Percentiles rank a stretch among this genome's conserved stretches.
Evolutionary conservation across 495 filamentous ascomycete species (phyloP).

Genomic region (Parmelia sp.): DNA sequence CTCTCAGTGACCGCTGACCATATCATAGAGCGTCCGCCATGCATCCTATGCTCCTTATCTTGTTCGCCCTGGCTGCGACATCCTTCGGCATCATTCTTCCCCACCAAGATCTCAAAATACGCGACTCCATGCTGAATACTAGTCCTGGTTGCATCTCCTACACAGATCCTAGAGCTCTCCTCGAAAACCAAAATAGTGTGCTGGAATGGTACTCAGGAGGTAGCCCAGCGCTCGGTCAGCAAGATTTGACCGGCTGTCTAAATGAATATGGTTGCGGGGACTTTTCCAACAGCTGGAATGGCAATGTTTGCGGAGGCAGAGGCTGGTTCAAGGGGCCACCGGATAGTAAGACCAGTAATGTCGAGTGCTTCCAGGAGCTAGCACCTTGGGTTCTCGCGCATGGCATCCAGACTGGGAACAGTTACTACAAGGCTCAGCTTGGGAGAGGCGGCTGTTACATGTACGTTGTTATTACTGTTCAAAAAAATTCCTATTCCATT

Average conservation of each 20-base stretch:
- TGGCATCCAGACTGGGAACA: background rate
- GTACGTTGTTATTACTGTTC: too few relatives aligned
- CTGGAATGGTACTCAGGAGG: background rate
- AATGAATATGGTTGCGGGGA: background rate
- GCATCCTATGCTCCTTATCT: background rate
- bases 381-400: background rate
- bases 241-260: background rate
- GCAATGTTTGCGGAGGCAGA: constrained; percentile 4
- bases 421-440: background rate
- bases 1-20: background rate
- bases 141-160: background rate
- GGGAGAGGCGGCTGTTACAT: background rate
- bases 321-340: constrained; percentile 10
- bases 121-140: background rate
- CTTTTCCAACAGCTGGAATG: constrained; percentile 5
- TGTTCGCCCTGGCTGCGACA: background rate
- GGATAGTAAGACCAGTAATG: background rate
- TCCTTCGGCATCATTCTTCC: background rate
- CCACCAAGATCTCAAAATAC: background rate
- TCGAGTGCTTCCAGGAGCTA: background rate
- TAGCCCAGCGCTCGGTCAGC: background rate
- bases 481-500: too few relatives aligned
- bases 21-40: background rate
- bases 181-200: background rate
- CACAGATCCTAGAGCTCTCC: background rate